phyloP scores from a whole-genome alignment of 2,329 filamentous ascomycete genomes.

The Aplosporella prunicola region DNA sequence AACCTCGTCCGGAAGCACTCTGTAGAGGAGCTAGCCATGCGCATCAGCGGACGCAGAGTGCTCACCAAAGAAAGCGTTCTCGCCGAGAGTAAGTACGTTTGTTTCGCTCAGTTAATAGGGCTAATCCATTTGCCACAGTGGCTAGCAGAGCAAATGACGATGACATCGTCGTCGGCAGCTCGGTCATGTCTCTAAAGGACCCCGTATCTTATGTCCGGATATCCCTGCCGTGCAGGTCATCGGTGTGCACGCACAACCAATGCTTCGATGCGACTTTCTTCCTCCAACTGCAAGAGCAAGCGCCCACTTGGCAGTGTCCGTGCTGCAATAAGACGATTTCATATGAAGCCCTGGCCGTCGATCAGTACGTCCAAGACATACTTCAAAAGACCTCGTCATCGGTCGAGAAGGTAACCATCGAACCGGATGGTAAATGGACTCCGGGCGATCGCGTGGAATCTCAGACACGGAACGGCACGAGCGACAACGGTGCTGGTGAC shows the following conservation, averaged over 20 bases:
- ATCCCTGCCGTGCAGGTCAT: constrained; percentile 66
- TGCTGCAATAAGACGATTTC: constrained; percentile 78
- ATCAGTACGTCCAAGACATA: constrained; percentile 84
- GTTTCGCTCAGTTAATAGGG: background rate
- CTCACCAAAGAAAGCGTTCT: constrained; percentile 76
- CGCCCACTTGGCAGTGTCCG: constrained; percentile 92
- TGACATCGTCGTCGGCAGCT: constrained; percentile 82
- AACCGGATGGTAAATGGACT: constrained; percentile 76
- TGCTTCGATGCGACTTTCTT: constrained; percentile 94
- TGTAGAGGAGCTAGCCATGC: constrained; percentile 60
- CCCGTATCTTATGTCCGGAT: constrained; percentile 82
- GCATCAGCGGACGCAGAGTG: constrained; percentile 56
- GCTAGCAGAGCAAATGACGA: constrained; percentile 71
- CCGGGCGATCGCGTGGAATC: constrained; percentile 32
- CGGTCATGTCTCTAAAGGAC: constrained; percentile 83
- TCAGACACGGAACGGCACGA: constrained; percentile 31
- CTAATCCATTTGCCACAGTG: constrained; percentile 43
- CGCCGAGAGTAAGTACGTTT: constrained; percentile 62
- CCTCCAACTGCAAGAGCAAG: constrained; percentile 88
- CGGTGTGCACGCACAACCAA: constrained; percentile 76
- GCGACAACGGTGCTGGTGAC: constrained; percentile 23
- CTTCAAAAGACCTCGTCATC: constrained; percentile 60
- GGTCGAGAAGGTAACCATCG: constrained; percentile 79
- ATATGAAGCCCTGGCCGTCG: constrained; percentile 75
- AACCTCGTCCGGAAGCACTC: constrained; percentile 67